These are phyloP conservation scores for Isatis tinctoria DNA, from an alignment of 345 rosid genomes.

Conservation along the genomic window DNA sequence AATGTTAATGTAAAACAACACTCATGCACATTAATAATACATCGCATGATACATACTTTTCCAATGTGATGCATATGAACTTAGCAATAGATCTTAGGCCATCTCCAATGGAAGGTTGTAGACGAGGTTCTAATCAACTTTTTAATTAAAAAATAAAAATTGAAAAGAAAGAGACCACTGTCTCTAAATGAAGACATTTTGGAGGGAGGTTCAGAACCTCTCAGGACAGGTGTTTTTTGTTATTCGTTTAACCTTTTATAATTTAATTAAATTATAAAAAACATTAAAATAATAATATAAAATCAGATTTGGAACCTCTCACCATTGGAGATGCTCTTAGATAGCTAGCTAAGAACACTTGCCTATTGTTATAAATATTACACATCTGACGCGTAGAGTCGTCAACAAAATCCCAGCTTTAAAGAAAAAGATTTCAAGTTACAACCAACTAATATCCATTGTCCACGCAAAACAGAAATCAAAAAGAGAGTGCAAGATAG, in stretches of 20 bases:
- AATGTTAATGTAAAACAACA: neutral
- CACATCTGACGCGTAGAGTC: neutral
- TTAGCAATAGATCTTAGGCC: neutral
- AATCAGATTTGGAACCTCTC: no score
- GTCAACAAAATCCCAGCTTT: neutral
- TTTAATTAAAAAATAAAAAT: no score
- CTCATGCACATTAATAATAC: neutral
- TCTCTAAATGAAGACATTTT: no score
- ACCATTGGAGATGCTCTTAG: no score
- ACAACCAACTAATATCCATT: neutral
- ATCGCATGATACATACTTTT: neutral
- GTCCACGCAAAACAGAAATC: neutral
- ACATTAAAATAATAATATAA: no score
- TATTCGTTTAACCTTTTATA: no score
- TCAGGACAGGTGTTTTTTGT: no score
- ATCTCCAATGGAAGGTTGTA: no score
- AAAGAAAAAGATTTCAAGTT: neutral
- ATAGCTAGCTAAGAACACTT: neutral
- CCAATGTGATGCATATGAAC: neutral
- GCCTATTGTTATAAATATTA: neutral
- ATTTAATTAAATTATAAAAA: no score
- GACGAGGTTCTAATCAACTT: no score
- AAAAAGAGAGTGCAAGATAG: slow-evolving; percentile 5
- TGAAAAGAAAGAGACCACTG: no score
- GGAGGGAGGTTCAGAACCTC: no score